Evolutionary conservation across 371 early-diverging fungal species (phyloP).

Genomic region (Rozella allomycis): DNA sequence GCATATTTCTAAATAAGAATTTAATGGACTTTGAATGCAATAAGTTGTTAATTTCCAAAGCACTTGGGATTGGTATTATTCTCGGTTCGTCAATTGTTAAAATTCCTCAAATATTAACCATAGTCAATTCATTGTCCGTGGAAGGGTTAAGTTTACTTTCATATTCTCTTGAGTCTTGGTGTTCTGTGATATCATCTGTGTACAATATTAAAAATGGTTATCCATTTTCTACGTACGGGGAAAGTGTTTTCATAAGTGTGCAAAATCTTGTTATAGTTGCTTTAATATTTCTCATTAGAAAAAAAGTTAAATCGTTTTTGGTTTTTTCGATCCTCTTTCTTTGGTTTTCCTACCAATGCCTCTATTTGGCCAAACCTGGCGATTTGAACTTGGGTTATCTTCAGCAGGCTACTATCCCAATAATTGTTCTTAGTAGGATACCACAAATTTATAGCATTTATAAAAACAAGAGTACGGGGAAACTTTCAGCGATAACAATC

Average conservation of each 20-base stretch:
- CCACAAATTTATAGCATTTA: constrained; percentile 70
- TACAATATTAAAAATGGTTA: constrained; percentile 60
- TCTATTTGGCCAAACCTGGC: constrained; percentile 20
- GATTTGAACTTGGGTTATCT: constrained; percentile 27
- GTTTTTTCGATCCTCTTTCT: constrained; percentile 1
- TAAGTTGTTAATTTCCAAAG: constrained; percentile 61
- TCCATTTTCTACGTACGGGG: constrained; percentile 84
- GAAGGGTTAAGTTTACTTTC: constrained; percentile 55
- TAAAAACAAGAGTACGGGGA: constrained; percentile 56
- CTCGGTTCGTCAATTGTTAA: constrained; percentile 71
- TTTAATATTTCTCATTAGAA: constrained; percentile 19
- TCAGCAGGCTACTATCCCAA: constrained; percentile 55
- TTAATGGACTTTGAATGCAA: constrained; percentile 27
- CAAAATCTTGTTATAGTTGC: constrained; percentile 8
- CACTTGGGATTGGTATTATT: constrained; percentile 72
- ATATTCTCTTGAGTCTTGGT: constrained; percentile 58
- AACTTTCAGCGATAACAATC: constrained; percentile 64
- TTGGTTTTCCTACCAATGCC: constrained; percentile 11
- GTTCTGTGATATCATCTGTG: constrained; percentile 47
- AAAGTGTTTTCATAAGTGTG: constrained; percentile 30
- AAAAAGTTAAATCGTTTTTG: constrained; percentile 6
- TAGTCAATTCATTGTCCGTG: constrained; percentile 42
- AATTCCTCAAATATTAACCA: constrained; percentile 83
- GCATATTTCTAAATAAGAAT: too few relatives aligned
- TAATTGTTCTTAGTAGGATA: constrained; percentile 48